phyloP scores from a whole-genome alignment of 2,329 filamentous ascomycete genomes.

The Endocalyx cinctus region DNA sequence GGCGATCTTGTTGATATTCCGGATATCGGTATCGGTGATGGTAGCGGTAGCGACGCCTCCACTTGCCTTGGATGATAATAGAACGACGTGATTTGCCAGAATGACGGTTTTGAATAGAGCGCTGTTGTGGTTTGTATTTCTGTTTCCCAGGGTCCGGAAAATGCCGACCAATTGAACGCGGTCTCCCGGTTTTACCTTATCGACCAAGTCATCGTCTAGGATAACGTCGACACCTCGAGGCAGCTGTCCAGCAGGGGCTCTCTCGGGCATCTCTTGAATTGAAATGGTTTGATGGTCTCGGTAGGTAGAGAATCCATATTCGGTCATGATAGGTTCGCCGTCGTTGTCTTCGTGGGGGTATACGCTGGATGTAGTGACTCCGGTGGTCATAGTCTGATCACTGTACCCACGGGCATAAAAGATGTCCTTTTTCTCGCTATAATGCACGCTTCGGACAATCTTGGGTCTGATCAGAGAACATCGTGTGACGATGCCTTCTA shows the following conservation, averaged over 20 bases:
- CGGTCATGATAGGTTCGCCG: constrained; percentile 85
- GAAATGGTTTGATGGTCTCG: constrained; percentile 96
- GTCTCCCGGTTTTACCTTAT: constrained; percentile 91
- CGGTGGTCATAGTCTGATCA: constrained; percentile 96
- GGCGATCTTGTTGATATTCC: constrained; percentile 96
- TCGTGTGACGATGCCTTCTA: constrained; percentile 96
- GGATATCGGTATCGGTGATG: constrained; percentile 94
- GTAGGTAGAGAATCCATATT: constrained; percentile 95
- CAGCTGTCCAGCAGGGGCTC: constrained; percentile 90
- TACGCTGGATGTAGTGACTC: constrained; percentile 81
- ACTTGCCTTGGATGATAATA: constrained; percentile 92
- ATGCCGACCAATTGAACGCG: constrained; percentile 96
- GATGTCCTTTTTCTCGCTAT: constrained; percentile 78
- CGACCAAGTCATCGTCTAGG: constrained; percentile 92
- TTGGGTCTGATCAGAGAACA: constrained; percentile 94
- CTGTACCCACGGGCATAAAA: constrained; percentile 89
- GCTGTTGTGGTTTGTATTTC: constrained; percentile 85
- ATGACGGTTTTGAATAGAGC: constrained; percentile 93
- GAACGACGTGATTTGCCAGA: constrained; percentile 89
- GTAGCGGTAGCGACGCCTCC: constrained; percentile 86
- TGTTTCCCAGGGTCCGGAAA: constrained; percentile 88
- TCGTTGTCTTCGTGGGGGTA: constrained; percentile 93
- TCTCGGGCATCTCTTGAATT: constrained; percentile 98
- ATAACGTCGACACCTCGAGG: constrained; percentile 95
- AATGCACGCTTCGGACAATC: constrained; percentile 97